Evolutionary conservation across 2,329 filamentous ascomycete species (phyloP).

Genomic region (Cyclaneusma minus): DNA sequence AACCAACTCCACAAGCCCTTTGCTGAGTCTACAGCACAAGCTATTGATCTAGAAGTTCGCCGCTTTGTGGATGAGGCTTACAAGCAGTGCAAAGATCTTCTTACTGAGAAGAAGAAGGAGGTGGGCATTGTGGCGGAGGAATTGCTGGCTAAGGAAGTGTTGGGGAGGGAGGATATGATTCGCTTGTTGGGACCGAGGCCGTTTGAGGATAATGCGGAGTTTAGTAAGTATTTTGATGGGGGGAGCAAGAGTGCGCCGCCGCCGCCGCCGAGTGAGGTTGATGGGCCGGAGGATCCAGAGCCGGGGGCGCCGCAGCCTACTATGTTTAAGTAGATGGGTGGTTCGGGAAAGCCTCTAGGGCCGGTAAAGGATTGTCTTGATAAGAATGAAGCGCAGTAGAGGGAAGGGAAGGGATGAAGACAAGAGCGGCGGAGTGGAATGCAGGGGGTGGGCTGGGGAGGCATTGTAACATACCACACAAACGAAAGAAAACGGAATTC

Average conservation of each 20-base stretch:
- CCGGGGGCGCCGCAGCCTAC: slow-evolving; percentile 16
- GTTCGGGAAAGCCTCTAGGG: too few relatives aligned
- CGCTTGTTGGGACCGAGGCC: slow-evolving; percentile 71
- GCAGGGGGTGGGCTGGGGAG: too few relatives aligned
- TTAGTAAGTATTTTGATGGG: slow-evolving; percentile 81
- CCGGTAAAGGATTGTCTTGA: too few relatives aligned
- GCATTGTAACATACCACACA: too few relatives aligned
- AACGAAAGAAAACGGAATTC: too few relatives aligned
- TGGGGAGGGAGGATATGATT: slow-evolving; percentile 84
- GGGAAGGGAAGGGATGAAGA: too few relatives aligned
- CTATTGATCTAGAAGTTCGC: slow-evolving; percentile 83
- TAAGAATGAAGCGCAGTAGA: too few relatives aligned
- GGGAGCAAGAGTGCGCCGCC: slow-evolving; percentile 39
- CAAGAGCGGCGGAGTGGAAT: too few relatives aligned
- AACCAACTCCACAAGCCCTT: slow-evolving; percentile 88
- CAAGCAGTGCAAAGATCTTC: slow-evolving; percentile 70
- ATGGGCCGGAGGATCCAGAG: too few relatives aligned
- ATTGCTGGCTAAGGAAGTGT: slow-evolving; percentile 77
- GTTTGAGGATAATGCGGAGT: slow-evolving; percentile 71
- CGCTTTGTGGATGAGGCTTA: slow-evolving; percentile 88
- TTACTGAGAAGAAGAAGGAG: slow-evolving; percentile 75
- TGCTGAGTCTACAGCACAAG: slow-evolving; percentile 81
- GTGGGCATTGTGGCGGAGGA: slow-evolving; percentile 87
- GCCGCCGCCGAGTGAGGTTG: slow-evolving; percentile 31
- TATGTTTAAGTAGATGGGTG: slow-evolving; percentile 14